Evolutionary conservation across 768 basidiomycete genomes (phyloP), one percentile per base, ranked within the genome.

Genomic region (Nidularia sp.): DNA sequence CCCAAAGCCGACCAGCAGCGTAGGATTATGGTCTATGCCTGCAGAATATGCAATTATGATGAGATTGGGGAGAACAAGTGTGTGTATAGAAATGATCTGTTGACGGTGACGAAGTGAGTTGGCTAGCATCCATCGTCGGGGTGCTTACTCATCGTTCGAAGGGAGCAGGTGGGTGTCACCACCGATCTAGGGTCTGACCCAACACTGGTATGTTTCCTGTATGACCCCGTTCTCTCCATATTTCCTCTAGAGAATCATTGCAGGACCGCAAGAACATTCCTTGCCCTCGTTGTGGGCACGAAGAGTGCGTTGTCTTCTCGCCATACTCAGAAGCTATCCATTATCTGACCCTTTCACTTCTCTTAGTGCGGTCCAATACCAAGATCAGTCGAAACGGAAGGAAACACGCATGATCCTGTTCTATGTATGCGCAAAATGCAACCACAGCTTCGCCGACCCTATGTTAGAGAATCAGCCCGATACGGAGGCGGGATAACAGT

Each of bases 301-400:
- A 89, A 60, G 91, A 93, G 92, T 93, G 64, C 25, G 25, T 4
- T 59, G 88, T 74, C n/a, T 34, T 34, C 41, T 39, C 31, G 44
- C 22, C 34, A 43, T 22, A 31, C 35, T 41, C 51, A 29, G 5
- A 35, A 25, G 35, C 31, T 41, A 13, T 32, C 18, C 45, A 36
- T 34, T 48, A 42, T 32, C 39, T 45, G 39, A 34, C 43, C 35
- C 45, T 41, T 49, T 36, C 53, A 46, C 29, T 49, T 45, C 47
- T 55, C 53, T n/a, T 62, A 98, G 95, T 63, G 84, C 92, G 48
- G 95, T 98, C 4, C 83, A 90, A 64, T 98, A 89, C 68, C 96
- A 98, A 68, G 96, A 98, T 69, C 96, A 98, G 66, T 97, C 93
- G 13, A 95, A 96, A 66, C 86, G 96, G 51, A 93, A 92, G 61